Base-by-base conservation (phyloP, 2,329 filamentous ascomycete species). In the Fusarium penzigii region DNA sequence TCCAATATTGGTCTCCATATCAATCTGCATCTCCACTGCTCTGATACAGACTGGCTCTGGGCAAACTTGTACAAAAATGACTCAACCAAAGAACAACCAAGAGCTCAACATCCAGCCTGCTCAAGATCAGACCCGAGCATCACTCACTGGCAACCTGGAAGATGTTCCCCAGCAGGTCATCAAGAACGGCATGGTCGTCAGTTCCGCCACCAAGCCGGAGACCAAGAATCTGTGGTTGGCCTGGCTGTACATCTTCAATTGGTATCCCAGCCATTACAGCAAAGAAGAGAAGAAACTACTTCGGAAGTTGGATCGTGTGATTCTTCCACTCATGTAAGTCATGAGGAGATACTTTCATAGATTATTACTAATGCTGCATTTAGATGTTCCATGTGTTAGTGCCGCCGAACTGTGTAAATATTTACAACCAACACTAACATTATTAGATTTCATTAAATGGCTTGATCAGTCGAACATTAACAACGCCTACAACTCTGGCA, bases 401-500 rank as follows among this genome's bases (percentile, higher is more conserved):
- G 44, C 29, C 17, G 25, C 34, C 2, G 17, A 17, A 25, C 7
- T 7, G 20, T 17, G 16, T 9, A n/a, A 20, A 16, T 10, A 5
- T 40, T 7, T 17, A 11, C 2, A 2, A 46, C 34, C 2, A 20
- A 17, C 10, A 13, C 50, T 53, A 12, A 56, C 17, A 12, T n/a
- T 17, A 2, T 17, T 13, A 61, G 58, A 53, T 46, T 61, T 62
- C 38, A 63, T 70, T 46, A 72, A 72, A 39, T 71, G 66, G 51
- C 68, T 73, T 3, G 69, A 72, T 34, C 49, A 55, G 46, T 54
- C 55, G 44, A 70, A 68, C 45, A 62, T 68, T 53, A 68, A 63
- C 51, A 70, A 69, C 50, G 73, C 72, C 8, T 75, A 74, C 42
- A 68, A 71, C 14, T 70, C 67, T 1, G 72, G 72, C 1, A 73